phyloP scores from a whole-genome alignment of 2,329 filamentous ascomycete genomes.

The Raffaelea deltoideospora region DNA sequence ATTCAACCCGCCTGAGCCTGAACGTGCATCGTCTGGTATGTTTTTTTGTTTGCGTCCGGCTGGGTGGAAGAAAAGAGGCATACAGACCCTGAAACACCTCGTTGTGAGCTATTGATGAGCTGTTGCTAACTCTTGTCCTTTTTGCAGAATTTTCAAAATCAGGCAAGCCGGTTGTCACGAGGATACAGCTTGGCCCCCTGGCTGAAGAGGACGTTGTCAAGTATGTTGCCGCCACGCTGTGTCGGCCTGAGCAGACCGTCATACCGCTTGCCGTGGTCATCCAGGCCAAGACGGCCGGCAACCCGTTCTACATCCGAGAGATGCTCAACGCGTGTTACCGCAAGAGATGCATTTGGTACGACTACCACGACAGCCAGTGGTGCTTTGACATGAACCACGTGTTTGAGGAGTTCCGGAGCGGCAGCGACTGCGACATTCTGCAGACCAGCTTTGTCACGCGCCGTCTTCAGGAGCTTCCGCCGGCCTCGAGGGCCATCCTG shows the following conservation, averaged over 20 bases:
- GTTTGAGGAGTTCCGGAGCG: slow-evolving; percentile 69
- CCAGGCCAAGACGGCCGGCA: slow-evolving; percentile 76
- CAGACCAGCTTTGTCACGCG: slow-evolving; percentile 71
- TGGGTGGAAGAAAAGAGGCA: not conserved
- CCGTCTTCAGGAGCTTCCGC: slow-evolving; percentile 60
- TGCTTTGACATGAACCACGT: slow-evolving; percentile 72
- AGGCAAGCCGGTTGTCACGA: slow-evolving; percentile 45
- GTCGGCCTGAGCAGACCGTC: slow-evolving; percentile 55
- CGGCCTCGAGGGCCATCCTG: slow-evolving; percentile 60
- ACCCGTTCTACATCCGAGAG: slow-evolving; percentile 81
- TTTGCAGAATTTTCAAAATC: slow-evolving; percentile 25
- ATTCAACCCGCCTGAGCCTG: slow-evolving; percentile 36
- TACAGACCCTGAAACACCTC: not conserved
- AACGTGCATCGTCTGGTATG: slow-evolving; percentile 22
- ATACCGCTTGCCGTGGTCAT: slow-evolving; percentile 69
- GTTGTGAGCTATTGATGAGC: not conserved
- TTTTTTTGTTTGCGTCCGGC: not conserved
- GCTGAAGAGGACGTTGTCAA: slow-evolving; percentile 65
- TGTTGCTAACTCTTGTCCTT: not conserved
- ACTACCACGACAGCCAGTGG: slow-evolving; percentile 72
- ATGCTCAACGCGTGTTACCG: slow-evolving; percentile 79
- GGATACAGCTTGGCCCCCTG: slow-evolving; percentile 57
- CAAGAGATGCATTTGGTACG: slow-evolving; percentile 81
- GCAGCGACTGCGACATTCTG: slow-evolving; percentile 64
- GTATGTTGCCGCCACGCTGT: slow-evolving; percentile 72